Evolutionary conservation across 129 eudicot genomes (phyloP).

Genomic region (Flaveria linearis): DNA sequence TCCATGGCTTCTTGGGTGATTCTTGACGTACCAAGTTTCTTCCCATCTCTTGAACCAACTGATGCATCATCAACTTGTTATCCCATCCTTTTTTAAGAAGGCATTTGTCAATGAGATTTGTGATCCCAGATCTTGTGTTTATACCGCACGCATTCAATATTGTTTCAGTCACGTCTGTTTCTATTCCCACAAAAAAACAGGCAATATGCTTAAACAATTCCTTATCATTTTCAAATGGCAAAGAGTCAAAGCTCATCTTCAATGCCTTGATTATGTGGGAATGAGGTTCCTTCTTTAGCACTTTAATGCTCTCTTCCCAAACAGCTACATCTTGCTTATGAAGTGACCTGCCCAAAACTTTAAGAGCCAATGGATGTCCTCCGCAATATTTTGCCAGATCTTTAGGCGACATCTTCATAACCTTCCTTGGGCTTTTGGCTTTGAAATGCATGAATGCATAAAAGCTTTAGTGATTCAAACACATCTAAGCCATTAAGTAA

Average conservation of each 20-base stretch:
- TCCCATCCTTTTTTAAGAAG: neutral
- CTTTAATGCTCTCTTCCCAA: conserved; percentile 23
- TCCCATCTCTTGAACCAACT: conserved; percentile 31
- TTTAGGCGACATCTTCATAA: conserved; percentile 18
- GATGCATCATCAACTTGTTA: conserved; percentile 31
- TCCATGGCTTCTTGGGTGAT: conserved; percentile 28
- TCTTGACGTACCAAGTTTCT: conserved; percentile 28
- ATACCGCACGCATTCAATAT: conserved; percentile 28
- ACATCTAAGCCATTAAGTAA: neutral
- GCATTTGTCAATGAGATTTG: conserved; percentile 30
- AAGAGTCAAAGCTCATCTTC: conserved; percentile 18
- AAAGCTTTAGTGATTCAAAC: conserved; percentile 23
- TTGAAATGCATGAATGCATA: conserved; percentile 42
- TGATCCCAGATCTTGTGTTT: conserved; percentile 23
- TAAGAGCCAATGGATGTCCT: conserved; percentile 39
- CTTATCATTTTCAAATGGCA: conserved; percentile 21
- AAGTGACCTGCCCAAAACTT: conserved; percentile 31
- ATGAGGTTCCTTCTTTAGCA: conserved; percentile 19
- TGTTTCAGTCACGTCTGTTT: neutral
- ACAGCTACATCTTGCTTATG: neutral
- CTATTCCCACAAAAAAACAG: conserved; percentile 27
- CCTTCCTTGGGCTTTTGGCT: neutral
- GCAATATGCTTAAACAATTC: conserved; percentile 33
- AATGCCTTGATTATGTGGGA: neutral
- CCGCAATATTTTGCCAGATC: conserved; percentile 1